Conservation (phyloP, 2,329 filamentous ascomycete species). For the Alternaria ethzedia region DNA sequence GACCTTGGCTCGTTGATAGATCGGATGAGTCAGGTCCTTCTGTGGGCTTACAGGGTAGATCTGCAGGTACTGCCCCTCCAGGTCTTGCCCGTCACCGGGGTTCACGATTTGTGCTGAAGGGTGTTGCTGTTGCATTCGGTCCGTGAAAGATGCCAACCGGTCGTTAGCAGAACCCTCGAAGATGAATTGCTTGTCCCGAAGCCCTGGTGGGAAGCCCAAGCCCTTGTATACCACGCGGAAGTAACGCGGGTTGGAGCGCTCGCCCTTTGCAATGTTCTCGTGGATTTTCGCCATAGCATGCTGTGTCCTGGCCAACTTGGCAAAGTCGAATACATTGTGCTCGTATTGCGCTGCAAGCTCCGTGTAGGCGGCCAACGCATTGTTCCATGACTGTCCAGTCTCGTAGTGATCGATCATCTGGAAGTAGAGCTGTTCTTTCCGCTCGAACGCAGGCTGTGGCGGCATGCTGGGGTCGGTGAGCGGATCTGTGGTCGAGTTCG, state of each 20-base stretch:
- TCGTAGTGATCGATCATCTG: constrained; percentile 95
- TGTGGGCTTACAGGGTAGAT: constrained; percentile 82
- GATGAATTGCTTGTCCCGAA: constrained; percentile 91
- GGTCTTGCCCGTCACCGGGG: constrained; percentile 72
- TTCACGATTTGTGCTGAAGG: constrained; percentile 83
- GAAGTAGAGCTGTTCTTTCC: constrained; percentile 91
- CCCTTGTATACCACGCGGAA: constrained; percentile 92
- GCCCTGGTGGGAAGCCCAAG: constrained; percentile 78
- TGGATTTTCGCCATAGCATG: constrained; percentile 92
- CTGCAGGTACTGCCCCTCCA: constrained; percentile 89
- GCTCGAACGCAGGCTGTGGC: constrained; percentile 85
- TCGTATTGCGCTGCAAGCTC: constrained; percentile 94
- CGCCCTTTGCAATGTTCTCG: constrained; percentile 83
- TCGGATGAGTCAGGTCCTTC: constrained; percentile 79
- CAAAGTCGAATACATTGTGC: constrained; percentile 85
- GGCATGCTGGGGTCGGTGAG: constrained; percentile 79
- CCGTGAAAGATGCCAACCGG: constrained; percentile 80
- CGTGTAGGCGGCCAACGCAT: constrained; percentile 84
- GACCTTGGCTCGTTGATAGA: constrained; percentile 88
- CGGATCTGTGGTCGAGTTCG: constrained; percentile 68
- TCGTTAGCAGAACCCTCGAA: constrained; percentile 84
- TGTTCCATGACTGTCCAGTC: constrained; percentile 91
- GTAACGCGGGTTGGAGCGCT: constrained; percentile 80
- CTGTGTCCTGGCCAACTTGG: constrained; percentile 87
- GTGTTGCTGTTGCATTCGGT: constrained; percentile 90